Conservation (phyloP, 2,329 filamentous ascomycete genomes). For the Aspergillus alliaceus region DNA sequence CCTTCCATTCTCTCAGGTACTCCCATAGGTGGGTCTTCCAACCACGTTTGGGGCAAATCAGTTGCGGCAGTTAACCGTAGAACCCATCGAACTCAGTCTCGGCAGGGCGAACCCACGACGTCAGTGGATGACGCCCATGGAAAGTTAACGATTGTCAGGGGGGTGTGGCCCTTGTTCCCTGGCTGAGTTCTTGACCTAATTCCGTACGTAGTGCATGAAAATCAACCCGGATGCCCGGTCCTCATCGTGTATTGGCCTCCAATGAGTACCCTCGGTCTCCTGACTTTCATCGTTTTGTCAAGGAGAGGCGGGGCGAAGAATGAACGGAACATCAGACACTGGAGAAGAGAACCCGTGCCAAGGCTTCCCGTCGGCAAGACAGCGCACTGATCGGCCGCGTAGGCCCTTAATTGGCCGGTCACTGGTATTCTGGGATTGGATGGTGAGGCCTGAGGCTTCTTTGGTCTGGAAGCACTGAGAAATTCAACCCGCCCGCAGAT, state of each 20-base stretch:
- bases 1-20: background rate
- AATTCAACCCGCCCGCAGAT: slow-evolving; percentile 11
- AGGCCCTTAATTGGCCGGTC: slow-evolving; percentile 17
- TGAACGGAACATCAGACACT: slow-evolving; percentile 4
- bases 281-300: background rate
- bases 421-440: slow-evolving; percentile 10
- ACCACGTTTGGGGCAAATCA: slow-evolving; percentile 3
- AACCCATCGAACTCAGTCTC: background rate
- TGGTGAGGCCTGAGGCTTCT: background rate
- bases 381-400: slow-evolving; percentile 19
- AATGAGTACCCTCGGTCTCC: background rate
- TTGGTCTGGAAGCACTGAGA: slow-evolving; percentile 14
- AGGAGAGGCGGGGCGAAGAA: slow-evolving; percentile 4
- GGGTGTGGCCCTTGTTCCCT: background rate
- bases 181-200: background rate
- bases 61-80: background rate
- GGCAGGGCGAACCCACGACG: slow-evolving; percentile 13
- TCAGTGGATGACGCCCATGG: slow-evolving; percentile 28
- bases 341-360: slow-evolving; percentile 20
- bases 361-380: slow-evolving; percentile 15
- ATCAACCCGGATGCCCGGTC: background rate
- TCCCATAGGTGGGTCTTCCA: background rate
- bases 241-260: background rate
- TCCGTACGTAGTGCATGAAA: background rate
- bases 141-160: slow-evolving; percentile 27